phyloP scores from a whole-genome alignment of 768 basidiomycete genomes.

The Tephrocybe rancida region DNA sequence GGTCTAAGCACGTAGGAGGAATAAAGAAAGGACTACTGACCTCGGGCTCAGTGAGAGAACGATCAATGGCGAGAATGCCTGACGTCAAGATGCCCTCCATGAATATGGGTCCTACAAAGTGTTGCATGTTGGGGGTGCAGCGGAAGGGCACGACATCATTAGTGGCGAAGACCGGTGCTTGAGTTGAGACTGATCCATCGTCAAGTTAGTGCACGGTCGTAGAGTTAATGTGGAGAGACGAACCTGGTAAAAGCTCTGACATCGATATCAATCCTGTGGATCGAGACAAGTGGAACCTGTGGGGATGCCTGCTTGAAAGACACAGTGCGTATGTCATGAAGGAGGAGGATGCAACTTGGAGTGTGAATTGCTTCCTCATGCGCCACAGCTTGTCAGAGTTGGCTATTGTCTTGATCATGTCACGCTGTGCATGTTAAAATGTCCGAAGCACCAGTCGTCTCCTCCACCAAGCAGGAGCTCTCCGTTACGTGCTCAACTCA shows the following conservation, averaged over 20 bases:
- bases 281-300: slow-evolving; percentile 88
- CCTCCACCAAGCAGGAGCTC: no score
- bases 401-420: slow-evolving; percentile 87
- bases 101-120: slow-evolving; percentile 85
- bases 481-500: no score
- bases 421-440: no score
- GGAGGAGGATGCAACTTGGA: slow-evolving; percentile 84
- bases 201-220: not conserved
- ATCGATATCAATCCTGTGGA: slow-evolving; percentile 89
- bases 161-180: slow-evolving; percentile 67
- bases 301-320: slow-evolving; percentile 80
- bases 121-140: slow-evolving; percentile 94
- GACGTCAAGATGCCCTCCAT: slow-evolving; percentile 89
- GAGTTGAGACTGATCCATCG: slow-evolving; percentile 39
- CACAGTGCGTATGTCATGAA: slow-evolving; percentile 93
- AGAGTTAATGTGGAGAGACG: slow-evolving; percentile 17
- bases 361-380: slow-evolving; percentile 95
- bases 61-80: slow-evolving; percentile 88
- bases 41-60: slow-evolving; percentile 90
- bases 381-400: slow-evolving; percentile 89
- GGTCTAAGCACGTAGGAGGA: slow-evolving; percentile 1
- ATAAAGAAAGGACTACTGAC: slow-evolving; percentile 40
- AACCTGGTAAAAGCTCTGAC: slow-evolving; percentile 91
- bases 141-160: slow-evolving; percentile 95
- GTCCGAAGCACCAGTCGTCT: no score